Conservation (phyloP, 768 basidiomycete genomes). For the Podaxis rugospora region DNA sequence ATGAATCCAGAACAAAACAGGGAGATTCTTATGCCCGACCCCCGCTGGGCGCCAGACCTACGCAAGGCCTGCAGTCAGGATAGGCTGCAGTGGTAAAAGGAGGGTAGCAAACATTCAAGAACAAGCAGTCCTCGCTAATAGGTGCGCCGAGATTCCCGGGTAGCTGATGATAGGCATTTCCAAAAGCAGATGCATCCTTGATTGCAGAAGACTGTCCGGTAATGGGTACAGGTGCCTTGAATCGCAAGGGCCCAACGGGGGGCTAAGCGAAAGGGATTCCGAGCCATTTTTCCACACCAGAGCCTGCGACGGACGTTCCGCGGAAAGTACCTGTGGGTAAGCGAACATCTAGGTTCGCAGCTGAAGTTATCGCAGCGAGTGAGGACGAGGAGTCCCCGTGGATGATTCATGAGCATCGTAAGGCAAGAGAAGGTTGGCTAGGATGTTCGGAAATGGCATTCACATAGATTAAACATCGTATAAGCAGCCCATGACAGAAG, state of each 20-base stretch:
- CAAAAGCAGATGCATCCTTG: conserved; percentile 43
- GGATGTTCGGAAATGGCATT: background rate
- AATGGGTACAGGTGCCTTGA: conserved; percentile 50
- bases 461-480: background rate
- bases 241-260: conserved; percentile 51
- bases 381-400: conserved; percentile 14
- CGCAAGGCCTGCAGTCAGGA: background rate
- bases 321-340: conserved; percentile 43
- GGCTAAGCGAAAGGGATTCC: conserved; percentile 59
- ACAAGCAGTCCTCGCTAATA: conserved; percentile 50
- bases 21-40: conserved; percentile 23
- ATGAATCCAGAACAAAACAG: conserved; percentile 35
- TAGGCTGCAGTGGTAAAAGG: background rate
- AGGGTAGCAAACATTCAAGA: conserved; percentile 38
- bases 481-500: background rate
- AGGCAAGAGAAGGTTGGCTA: background rate
- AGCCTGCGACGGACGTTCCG: conserved; percentile 29
- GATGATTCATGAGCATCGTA: background rate
- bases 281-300: conserved; percentile 51
- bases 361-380: conserved; percentile 10
- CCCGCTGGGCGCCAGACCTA: conserved; percentile 33
- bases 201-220: conserved; percentile 24
- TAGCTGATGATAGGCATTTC: conserved; percentile 53
- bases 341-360: conserved; percentile 29
- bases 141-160: conserved; percentile 34